Evolutionary conservation across 2,329 filamentous ascomycete species (phyloP), one percentile per base, ranked within the genome.

Genomic region (Fusarium sp.): DNA sequence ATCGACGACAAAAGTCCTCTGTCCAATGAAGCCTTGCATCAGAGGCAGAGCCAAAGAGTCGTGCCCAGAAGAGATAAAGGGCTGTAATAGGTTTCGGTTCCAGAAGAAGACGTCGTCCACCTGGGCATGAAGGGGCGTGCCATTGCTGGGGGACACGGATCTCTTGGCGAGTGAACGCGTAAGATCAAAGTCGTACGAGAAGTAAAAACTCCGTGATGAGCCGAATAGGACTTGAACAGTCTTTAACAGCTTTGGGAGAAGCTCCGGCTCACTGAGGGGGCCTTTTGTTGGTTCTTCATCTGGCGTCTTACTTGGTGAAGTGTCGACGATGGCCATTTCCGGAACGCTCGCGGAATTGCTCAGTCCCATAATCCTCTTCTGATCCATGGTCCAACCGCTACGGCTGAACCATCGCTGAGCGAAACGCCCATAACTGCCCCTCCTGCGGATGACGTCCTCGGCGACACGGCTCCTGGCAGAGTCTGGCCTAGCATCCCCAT

Each of bases 1-100:
- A 76, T 95, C 92, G 27, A 95, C 90, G 10, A 92, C 89, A 80
- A 99, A 98, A 3, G 91, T 87, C 72, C 91, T 88, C 82, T 98
- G 97, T 1, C 96, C 96, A 23, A 99, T 91, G 77, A 98, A 99
- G 0, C 97, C 97, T 83, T 98, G 97, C 83, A 99, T 93, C 5
- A 99, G 77, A 2, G 97, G 97, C 25, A 98, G 84, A 1, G 93
- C 88, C 64, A 97, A 88, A 0, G 87, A 85, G 76, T 95, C 90
- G 25, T 94, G 90, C 1, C 93, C 92, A n/a, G 89, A 88, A 20
- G 93, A 89, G 57, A 95, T 89, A 71, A 99, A 95, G 0, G 93
- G 92, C 32, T 88, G 84, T 30, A 94, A 85, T 16, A 98, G 88
- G 79, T 95, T 88, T 30, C 88, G 88, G 79, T 99, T 99, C 96